A percentile compares a stretch with the other conserved stretches of the same genome.
These are phyloP conservation scores for Albifimbria verrucaria DNA, from an alignment of 2,329 filamentous ascomycete genomes.

Conservation along the genomic window DNA sequence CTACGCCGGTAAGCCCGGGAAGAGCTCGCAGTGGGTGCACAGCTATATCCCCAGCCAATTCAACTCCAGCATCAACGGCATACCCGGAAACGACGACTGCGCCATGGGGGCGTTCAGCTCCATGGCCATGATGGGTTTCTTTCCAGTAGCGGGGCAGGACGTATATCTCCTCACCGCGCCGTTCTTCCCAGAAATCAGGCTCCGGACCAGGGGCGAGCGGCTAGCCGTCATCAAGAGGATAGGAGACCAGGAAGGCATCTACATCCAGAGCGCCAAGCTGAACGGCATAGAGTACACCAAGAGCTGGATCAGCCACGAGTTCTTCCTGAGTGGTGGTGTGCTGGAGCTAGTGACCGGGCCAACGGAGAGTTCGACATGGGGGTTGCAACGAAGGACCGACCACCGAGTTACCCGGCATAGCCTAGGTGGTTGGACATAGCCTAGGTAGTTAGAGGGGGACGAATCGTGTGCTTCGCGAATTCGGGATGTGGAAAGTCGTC, in stretches of 20 bases:
- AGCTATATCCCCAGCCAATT: conserved; percentile 66
- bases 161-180: conserved; percentile 51
- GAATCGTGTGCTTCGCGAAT: too few relatives aligned
- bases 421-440: not conserved
- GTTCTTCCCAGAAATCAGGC: conserved; percentile 43
- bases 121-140: conserved; percentile 50
- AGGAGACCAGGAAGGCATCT: conserved; percentile 38
- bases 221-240: conserved; percentile 1
- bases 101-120: conserved; percentile 53
- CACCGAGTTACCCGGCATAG: conserved; percentile 16
- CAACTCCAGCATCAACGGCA: conserved; percentile 60
- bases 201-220: not conserved
- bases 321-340: conserved; percentile 55
- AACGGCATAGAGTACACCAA: conserved; percentile 51
- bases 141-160: conserved; percentile 51
- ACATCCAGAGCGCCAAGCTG: conserved; percentile 55
- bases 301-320: conserved; percentile 60
- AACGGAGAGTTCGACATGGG: conserved; percentile 39
- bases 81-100: conserved; percentile 53
- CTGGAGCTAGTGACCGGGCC: conserved; percentile 53
- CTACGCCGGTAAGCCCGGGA: conserved; percentile 62
- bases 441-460: too few relatives aligned
- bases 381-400: conserved; percentile 16
- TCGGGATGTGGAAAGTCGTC: too few relatives aligned
- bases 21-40: conserved; percentile 52